Conservation (phyloP, 352 stramenopile genomes). For the Bremia lactucae region DNA sequence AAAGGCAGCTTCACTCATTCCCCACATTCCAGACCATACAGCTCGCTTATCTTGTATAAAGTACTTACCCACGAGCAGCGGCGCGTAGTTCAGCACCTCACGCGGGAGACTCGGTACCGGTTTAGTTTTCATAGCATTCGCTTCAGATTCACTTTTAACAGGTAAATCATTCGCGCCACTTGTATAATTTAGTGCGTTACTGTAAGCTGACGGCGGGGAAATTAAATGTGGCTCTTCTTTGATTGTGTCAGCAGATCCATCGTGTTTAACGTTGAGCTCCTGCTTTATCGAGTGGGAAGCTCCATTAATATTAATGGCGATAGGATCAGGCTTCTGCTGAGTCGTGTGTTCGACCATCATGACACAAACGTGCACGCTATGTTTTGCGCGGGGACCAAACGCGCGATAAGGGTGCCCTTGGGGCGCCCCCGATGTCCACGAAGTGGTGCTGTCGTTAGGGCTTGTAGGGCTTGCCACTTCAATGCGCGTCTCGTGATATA, state of each 20-base stretch:
- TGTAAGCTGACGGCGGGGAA: not conserved
- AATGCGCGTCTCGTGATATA: conserved; percentile 33
- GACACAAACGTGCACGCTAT: conserved; percentile 44
- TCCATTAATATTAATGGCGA: conserved; percentile 2
- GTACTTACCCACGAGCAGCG: conserved; percentile 70
- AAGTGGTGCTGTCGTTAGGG: conserved; percentile 27
- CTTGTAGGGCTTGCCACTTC: conserved; percentile 48
- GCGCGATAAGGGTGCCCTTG: conserved; percentile 18
- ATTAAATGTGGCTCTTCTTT: conserved; percentile 11
- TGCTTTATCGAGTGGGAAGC: conserved; percentile 9
- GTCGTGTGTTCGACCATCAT: conserved; percentile 50
- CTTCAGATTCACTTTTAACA: conserved; percentile 17
- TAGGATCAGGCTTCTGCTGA: conserved; percentile 21
- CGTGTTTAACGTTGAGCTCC: conserved; percentile 3
- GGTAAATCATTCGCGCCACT: conserved; percentile 1
- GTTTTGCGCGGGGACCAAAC: conserved; percentile 2
- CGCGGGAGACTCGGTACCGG: conserved; percentile 27
- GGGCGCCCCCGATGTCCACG: conserved; percentile 34
- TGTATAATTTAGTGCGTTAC: not conserved
- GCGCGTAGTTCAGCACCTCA: conserved; percentile 58
- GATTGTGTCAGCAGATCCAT: conserved; percentile 1
- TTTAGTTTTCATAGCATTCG: conserved; percentile 6
- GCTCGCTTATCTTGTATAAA: conserved; percentile 77
- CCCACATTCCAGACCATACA: conserved; percentile 70
- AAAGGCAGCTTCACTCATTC: conserved; percentile 79